Base-by-base conservation (phyloP, 805 yeast species). In the Kodamaea laetipori region DNA sequence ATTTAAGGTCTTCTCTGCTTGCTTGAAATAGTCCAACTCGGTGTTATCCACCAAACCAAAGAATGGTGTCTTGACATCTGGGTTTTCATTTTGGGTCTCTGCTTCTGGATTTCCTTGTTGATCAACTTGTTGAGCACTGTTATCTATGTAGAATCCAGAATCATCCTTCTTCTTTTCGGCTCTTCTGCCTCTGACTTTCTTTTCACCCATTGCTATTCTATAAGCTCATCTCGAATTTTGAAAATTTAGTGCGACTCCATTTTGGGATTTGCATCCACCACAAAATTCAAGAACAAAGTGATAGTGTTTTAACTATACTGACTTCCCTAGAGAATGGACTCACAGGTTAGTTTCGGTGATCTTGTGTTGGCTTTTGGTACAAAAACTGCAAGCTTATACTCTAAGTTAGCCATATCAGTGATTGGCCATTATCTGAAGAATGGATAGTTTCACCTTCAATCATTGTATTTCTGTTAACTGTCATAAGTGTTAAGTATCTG, bases 11-110 rank as follows among this genome's bases (percentile, higher is more conserved):
- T 90, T 78, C 63, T 92, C 98, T 0, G 97, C 96, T 56, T 84
- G 89, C 56, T 88, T 89, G 73, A 92, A 94, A 64, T 94, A 92
- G 49, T 90, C 97, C 32, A 88, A 66, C 63, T 92, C 98, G 21
- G 79, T 76, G 3, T 90, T 64, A 60, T 89, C 96, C 8, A 92
- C 83, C 27, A 92, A 73, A 16, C 99, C 99, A 62, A 83, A 94
- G 59, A 90, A 92, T 13, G 85, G 66, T 15, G 58, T 59, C 44
- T 53, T 48, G 43, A 52, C 53, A 13, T 44, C 49, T 15, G 51
- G 43, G 24, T 52, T 42, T 24, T 51, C 57, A 26, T 44, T 24
- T 15, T 45, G 49, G 10, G 13, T 17, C 23, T 34, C 39, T 4
- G 43, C 39, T n/a, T 21, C 24, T 21, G 47, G n/a, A 31, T 18